These are phyloP conservation scores for Marasmius oreades DNA, from an alignment of 1,284 basidiomycete species.

Conservation along the genomic window DNA sequence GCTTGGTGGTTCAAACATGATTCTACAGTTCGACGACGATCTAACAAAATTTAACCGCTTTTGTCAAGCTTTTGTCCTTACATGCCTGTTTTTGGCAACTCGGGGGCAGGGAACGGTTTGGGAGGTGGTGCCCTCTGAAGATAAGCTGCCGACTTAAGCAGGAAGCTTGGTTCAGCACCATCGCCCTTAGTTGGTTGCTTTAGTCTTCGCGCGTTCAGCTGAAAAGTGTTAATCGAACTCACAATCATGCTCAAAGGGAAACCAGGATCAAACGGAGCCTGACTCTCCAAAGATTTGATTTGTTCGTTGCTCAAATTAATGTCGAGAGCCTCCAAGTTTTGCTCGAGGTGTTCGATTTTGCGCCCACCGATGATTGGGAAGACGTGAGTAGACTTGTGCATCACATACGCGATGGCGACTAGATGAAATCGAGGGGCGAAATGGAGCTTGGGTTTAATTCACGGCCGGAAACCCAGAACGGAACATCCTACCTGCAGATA, in stretches of 20 bases:
- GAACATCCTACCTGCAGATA: constrained; percentile 1
- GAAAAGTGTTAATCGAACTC: neutral
- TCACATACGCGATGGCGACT: constrained; percentile 10
- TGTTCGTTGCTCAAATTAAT: neutral
- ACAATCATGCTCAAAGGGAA: neutral
- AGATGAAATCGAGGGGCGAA: too few relatives aligned
- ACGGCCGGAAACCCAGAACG: neutral
- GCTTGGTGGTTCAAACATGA: too few relatives aligned
- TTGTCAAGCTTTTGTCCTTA: too few relatives aligned
- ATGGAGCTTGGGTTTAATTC: too few relatives aligned
- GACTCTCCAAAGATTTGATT: neutral
- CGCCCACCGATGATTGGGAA: constrained; percentile 4
- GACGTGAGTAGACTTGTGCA: constrained; percentile 6
- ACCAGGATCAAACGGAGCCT: neutral
- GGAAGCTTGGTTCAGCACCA: neutral
- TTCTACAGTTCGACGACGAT: too few relatives aligned
- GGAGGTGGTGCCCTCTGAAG: neutral
- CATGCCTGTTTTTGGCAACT: too few relatives aligned
- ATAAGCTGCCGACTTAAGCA: neutral
- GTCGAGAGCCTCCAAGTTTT: constrained; percentile 4
- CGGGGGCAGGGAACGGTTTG: neutral
- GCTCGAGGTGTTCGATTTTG: constrained; percentile 1
- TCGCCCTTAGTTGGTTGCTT: neutral
- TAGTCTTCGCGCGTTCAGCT: too few relatives aligned
- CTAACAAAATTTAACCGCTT: too few relatives aligned